Conservation (phyloP, 345 rosid species). For the Brassica cretica region DNA sequence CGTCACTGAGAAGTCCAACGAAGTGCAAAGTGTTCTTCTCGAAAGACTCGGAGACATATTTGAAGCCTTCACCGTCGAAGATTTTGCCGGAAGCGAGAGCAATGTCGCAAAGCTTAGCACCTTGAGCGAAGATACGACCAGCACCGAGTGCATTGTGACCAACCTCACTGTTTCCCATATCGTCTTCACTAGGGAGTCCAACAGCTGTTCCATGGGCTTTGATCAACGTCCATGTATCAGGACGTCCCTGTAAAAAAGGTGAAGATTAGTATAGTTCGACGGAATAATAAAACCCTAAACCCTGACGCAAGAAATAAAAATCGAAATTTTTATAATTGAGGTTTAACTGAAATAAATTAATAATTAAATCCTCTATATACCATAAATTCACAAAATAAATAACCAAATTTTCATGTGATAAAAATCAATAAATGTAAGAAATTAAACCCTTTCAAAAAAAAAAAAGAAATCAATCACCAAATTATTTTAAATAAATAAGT, state of each 20-base stretch:
- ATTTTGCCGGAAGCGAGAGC: conserved; percentile 95
- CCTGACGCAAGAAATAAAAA: background rate
- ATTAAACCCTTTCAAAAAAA: too few relatives aligned
- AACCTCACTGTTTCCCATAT: conserved; percentile 99
- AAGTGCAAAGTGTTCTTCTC: conserved; percentile 70
- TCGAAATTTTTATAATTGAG: background rate
- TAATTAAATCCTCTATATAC: background rate
- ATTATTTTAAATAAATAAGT: too few relatives aligned
- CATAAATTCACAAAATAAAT: background rate
- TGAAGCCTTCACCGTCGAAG: conserved; percentile 82
- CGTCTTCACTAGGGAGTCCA: conserved; percentile 95
- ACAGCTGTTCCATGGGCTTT: conserved; percentile 92
- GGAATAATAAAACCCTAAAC: background rate
- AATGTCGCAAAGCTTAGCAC: conserved; percentile 90
- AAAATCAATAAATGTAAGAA: background rate
- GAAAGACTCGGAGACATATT: conserved; percentile 62
- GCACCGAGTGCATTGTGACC: conserved; percentile 99
- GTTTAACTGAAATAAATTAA: background rate
- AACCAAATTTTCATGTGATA: background rate
- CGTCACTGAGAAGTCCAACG: conserved; percentile 91
- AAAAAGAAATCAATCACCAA: background rate
- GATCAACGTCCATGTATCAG: conserved; percentile 82
- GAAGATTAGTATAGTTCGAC: background rate
- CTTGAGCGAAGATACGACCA: conserved; percentile 94
- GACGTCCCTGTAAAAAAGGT: conserved; percentile 52